Evolutionary conservation across 2,329 filamentous ascomycete species (phyloP), one percentile per base, ranked within the genome.

Genomic region (Ceratocystis harringtonii): DNA sequence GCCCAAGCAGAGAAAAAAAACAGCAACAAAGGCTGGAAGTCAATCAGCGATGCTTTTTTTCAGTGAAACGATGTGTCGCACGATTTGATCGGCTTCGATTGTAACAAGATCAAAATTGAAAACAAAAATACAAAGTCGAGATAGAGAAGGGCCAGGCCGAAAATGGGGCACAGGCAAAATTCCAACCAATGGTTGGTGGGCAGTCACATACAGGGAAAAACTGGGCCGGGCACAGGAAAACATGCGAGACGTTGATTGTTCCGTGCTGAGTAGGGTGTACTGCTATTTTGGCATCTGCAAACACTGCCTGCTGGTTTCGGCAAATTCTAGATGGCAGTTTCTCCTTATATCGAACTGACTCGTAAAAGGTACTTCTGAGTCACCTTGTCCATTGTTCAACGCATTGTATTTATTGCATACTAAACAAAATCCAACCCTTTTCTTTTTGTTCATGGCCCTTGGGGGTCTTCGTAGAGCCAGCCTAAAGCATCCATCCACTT

Each of bases 81-180:
- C 48, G 10, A 12, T 10, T 15, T 25, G 22, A 25, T 41, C 36
- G 10, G 10, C 36, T 15, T 52, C 48, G 15, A 52, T 10, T 52
- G 5, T 52, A 30, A 30, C 28, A 17, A 58, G n/a, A 8, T 12
- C 15, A 36, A 58, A 58, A n/a, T 58, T n/a, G 25, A 28, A 36
- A 58, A 30, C 55, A 36, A n/a, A 15, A 55, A 25, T 19, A 19
- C 22, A 55, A 28, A 55, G 1, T 2, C 19, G 8, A 30, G 22
- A 58, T n/a, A 28, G 55, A 36, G 55, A 58, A 58, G 7, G n/a
- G 55, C 25, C 55, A 36, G 17, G 32, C 15, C 28, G 30, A 58
- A 36, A 58, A 58, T 58, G 55, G 55, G 55, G 28, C 55, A n/a
- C 6, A n/a, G 55, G 55, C 28, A 32, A 36, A 58, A 58, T 58